Base-by-base conservation (phyloP, 768 basidiomycete species). In the Fibroporia radiculosa region DNA sequence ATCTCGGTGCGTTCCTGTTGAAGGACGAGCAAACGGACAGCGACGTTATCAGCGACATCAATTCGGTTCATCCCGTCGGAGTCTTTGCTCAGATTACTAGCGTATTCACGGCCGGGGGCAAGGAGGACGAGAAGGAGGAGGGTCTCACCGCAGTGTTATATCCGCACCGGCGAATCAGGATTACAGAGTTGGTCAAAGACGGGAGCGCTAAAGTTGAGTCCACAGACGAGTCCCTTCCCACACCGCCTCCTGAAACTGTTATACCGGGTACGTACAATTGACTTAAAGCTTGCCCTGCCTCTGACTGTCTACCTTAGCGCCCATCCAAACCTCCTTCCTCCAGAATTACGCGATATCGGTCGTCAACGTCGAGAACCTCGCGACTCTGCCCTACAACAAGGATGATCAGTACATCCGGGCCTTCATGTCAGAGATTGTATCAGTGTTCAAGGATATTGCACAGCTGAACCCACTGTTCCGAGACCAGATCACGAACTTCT, bases 31-130 rank as follows among this genome's bases (percentile, higher is more conserved):
- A 90, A 51, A 72, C 84, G 35, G 95, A 98, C 65, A 85, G 83
- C 60, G 95, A 98, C 63, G 75, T 93, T 45, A 95, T 97, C 53
- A 85, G 87, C 47, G 86, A 87, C 57, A 65, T 90, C 44, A 77
- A 88, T 64, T 80, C 85, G 33, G 92, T 97, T 4, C 89, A 97
- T 62, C 78, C 77, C 1, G 92, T 97, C 45, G 95, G 95, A 35
- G 93, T 97, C 4, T 96, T 98, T 57, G 93, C 93, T 2, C 95
- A 98, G 66, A 92, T 97, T 42, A 97, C 93, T 1, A 92, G 88
- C 52, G 84, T 93, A 1, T 93, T 93, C 63, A 74, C 84, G 1
- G 84, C 77, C 2, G 66, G 63, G 34, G 73, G 58, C 24, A 76
- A 77, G 47, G 81, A 79, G 60, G 89, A 86, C 6, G 78, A 79